Percentiles rank a stretch among this genome's conserved stretches.
Evolutionary conservation across 2,329 filamentous ascomycete species (phyloP).

Genomic region (Colletotrichum sp.): DNA sequence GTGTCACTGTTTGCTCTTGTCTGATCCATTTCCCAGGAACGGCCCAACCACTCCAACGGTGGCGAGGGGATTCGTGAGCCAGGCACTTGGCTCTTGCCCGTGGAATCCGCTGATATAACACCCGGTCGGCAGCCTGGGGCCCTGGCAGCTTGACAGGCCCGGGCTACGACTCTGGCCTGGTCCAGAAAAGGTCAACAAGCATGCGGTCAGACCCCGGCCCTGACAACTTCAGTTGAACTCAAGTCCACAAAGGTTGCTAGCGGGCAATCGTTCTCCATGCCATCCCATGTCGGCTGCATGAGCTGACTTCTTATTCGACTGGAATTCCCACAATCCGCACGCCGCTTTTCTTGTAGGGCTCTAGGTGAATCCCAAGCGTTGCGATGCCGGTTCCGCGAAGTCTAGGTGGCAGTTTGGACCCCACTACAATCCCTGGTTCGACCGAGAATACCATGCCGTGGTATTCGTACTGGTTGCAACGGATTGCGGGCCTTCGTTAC

Average conservation of each 20-base stretch:
- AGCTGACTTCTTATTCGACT: slow-evolving; percentile 10
- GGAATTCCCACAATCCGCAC: background rate
- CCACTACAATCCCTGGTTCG: slow-evolving; percentile 8
- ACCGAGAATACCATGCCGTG: background rate
- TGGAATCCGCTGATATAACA: slow-evolving; percentile 14
- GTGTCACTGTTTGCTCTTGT: slow-evolving; percentile 11
- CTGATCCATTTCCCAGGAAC: slow-evolving; percentile 14
- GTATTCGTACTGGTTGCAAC: slow-evolving; percentile 4
- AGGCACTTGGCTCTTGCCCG: slow-evolving; percentile 20
- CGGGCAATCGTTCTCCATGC: slow-evolving; percentile 20
- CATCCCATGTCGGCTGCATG: slow-evolving; percentile 16
- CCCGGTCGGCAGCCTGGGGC: slow-evolving; percentile 6
- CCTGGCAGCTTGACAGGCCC: slow-evolving; percentile 8
- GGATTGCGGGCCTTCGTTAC: background rate
- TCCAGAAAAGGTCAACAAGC: slow-evolving; percentile 8
- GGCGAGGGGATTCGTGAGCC: slow-evolving; percentile 17
- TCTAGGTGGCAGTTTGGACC: background rate
- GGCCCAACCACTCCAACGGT: slow-evolving; percentile 21
- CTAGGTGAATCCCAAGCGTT: slow-evolving; percentile 13
- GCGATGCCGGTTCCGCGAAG: slow-evolving; percentile 18
- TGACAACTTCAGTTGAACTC: slow-evolving; percentile 2
- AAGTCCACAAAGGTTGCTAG: slow-evolving; percentile 16
- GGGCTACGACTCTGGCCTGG: slow-evolving; percentile 7
- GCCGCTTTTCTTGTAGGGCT: slow-evolving; percentile 20
- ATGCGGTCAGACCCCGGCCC: slow-evolving; percentile 4